Evolutionary conservation across 352 stramenopile species (phyloP).

Genomic region (Pythium phragmitis): DNA sequence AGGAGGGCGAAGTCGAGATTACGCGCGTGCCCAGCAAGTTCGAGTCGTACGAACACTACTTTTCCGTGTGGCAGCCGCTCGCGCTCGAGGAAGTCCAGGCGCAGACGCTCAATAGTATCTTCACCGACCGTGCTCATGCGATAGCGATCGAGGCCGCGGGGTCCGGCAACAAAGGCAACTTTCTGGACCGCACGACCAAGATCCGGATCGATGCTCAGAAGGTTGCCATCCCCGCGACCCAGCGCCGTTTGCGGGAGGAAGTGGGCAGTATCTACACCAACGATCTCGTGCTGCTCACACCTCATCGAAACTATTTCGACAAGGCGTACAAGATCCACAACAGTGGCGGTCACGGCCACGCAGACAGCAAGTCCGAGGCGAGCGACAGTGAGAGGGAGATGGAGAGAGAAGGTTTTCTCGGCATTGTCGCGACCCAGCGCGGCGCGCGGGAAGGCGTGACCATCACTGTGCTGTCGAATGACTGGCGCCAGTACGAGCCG

Average conservation of each 20-base stretch:
- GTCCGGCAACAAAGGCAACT: conserved; percentile 37
- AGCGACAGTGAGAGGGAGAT: not conserved
- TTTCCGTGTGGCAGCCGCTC: conserved; percentile 86
- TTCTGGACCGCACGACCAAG: conserved; percentile 65
- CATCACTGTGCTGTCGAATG: conserved; percentile 54
- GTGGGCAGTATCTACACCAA: conserved; percentile 66
- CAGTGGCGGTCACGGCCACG: conserved; percentile 4
- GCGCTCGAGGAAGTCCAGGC: conserved; percentile 87
- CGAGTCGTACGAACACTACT: conserved; percentile 85
- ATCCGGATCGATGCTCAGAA: conserved; percentile 71
- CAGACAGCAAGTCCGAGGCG: not conserved
- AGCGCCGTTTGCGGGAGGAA: conserved; percentile 33
- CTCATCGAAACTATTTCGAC: conserved; percentile 50
- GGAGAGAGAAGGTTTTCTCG: conserved; percentile 48
- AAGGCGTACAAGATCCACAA: conserved; percentile 30
- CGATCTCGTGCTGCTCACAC: conserved; percentile 75
- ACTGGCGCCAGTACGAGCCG: conserved; percentile 51
- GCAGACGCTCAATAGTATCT: conserved; percentile 77
- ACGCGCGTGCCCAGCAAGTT: conserved; percentile 82
- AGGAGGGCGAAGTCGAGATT: conserved; percentile 74
- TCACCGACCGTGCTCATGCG: conserved; percentile 53
- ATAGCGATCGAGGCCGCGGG: conserved; percentile 48
- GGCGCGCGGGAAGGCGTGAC: conserved; percentile 74
- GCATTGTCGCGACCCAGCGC: conserved; percentile 67
- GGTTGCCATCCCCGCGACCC: conserved; percentile 21